A percentile compares a stretch with the other conserved stretches of the same genome.
Evolutionary conservation across 2,329 filamentous ascomycete species (phyloP).

Genomic region (Colletotrichum higginsianum): DNA sequence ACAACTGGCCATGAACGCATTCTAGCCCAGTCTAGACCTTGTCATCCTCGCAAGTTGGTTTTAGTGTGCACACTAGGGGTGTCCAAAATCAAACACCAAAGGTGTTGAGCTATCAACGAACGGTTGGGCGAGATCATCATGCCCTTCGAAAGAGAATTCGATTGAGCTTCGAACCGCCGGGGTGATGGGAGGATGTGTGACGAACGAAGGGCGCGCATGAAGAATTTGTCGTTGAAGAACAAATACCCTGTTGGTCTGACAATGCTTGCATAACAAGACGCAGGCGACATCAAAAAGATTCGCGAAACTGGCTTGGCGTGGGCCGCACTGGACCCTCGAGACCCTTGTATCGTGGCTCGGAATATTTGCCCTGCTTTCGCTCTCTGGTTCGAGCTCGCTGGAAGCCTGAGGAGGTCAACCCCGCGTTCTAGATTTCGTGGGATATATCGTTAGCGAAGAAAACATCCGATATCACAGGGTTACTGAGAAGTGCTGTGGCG

Average conservation of each 20-base stretch:
- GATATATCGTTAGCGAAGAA: background rate
- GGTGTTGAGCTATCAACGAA: constrained; percentile 9
- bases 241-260: constrained; percentile 10
- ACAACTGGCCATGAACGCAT: constrained; percentile 24
- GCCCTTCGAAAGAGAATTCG: constrained; percentile 3
- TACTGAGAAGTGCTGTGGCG: background rate
- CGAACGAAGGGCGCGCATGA: background rate
- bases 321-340: constrained; percentile 28
- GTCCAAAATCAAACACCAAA: background rate
- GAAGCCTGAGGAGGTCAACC: background rate
- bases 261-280: constrained; percentile 27
- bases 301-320: constrained; percentile 34
- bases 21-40: constrained; percentile 36
- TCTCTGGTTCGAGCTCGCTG: constrained; percentile 11
- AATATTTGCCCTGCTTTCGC: constrained; percentile 34
- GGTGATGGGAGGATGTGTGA: constrained; percentile 1
- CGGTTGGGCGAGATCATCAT: constrained; percentile 27
- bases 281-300: constrained; percentile 23
- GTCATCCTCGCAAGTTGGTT: background rate
- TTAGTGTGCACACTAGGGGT: constrained; percentile 12
- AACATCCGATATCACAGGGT: background rate
- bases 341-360: constrained; percentile 38
- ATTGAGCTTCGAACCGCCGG: constrained; percentile 24
- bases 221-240: background rate
- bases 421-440: constrained; percentile 13